Evolutionary conservation across 306 rosid genomes (phyloP), one percentile per base, ranked within the genome.

Genomic region (Crataegus laevigata): DNA sequence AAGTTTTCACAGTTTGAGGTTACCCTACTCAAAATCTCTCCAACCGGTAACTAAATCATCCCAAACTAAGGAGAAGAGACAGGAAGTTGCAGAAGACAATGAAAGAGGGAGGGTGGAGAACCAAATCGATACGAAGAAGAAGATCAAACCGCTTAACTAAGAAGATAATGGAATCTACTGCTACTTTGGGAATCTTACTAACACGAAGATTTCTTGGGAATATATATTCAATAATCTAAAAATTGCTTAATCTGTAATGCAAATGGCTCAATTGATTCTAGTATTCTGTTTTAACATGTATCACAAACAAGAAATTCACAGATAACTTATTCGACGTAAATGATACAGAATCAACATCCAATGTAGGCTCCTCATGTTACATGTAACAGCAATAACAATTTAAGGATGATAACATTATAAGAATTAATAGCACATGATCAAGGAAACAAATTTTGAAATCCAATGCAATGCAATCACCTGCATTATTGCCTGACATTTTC

Each of bases 401-500:
- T 28, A 45, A 25, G 60, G 66, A 28, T 5, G 10, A 43, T 60
- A 38, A 86, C 74, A 63, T 65, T 68, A 67, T 77, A 81, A 66
- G 55, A 77, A 78, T 74, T 80, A 67, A 79, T 50, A 24, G 36
- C n/a, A 26, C 29, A 61, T 34, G 47, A 71, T 3, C 28, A 30
- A 57, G 25, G 24, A 4, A 38, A 22, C 8, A 29, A 6, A 25
- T 8, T 3, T 12, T 40, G 11, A 47, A 43, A 68, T 17, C 38
- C 0, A 26, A 55, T 32, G 24, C 43, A 6, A 52, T 68, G 26
- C 66, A 81, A 54, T 74, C 75, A 84, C 80, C 73, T 80, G 74
- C 59, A 67, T 18, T 25, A 43, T 68, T 68, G 89, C 69, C 84
- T 81, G 70, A 87, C 91, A 84, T 94, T 81, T 83, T 90, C 90